These are phyloP conservation scores for Gamsiella multidivaricata DNA, from an alignment of 192 early-diverging fungal species.

Conservation along the genomic window DNA sequence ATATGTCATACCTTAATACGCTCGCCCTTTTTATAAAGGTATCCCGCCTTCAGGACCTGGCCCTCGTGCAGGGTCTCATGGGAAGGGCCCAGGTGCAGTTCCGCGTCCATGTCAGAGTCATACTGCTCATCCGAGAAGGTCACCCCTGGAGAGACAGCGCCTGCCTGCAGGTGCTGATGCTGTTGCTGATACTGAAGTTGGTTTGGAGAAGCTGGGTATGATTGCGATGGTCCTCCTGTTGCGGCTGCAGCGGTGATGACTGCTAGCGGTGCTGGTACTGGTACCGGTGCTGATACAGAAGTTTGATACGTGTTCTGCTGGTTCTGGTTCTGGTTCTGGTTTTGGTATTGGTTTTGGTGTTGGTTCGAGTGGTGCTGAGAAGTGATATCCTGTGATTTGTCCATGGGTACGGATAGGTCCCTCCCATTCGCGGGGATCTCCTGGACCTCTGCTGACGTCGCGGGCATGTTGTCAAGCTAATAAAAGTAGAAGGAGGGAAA, in stretches of 20 bases:
- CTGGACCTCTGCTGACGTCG: background rate
- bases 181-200: background rate
- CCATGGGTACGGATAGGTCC: too few relatives aligned
- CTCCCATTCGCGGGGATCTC: background rate
- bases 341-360: too few relatives aligned
- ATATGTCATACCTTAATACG: slow-evolving; percentile 63
- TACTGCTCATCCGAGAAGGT: slow-evolving; percentile 41
- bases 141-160: slow-evolving; percentile 20
- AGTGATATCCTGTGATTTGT: too few relatives aligned
- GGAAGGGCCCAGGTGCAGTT: slow-evolving; percentile 58
- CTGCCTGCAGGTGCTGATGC: slow-evolving; percentile 18
- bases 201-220: slow-evolving; percentile 18
- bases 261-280: slow-evolving; percentile 4
- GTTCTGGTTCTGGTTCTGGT: too few relatives aligned
- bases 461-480: background rate
- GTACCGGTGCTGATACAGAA: slow-evolving; percentile 1
- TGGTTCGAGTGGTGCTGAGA: too few relatives aligned
- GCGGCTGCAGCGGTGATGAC: background rate
- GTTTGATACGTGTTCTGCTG: too few relatives aligned
- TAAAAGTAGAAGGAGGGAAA: background rate
- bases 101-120: slow-evolving; percentile 59
- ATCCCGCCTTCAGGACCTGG: slow-evolving; percentile 66
- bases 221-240: background rate
- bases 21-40: slow-evolving; percentile 67
- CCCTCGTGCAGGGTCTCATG: slow-evolving; percentile 63